Base-by-base conservation (phyloP, 345 rosid genomes). In the Brassica rapa region DNA sequence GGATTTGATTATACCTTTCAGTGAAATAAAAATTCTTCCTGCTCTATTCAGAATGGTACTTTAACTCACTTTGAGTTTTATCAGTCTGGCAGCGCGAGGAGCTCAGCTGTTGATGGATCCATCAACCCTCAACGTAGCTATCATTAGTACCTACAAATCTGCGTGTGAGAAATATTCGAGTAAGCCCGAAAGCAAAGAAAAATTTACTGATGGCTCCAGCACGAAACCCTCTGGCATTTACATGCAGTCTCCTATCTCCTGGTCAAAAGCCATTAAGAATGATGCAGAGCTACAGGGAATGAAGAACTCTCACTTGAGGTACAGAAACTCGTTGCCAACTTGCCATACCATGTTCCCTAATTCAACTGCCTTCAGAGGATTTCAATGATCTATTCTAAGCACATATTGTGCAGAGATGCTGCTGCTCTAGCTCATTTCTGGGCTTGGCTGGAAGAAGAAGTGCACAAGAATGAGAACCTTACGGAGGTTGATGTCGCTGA, bases 401-500 rank as follows among this genome's bases (percentile, higher is more conserved):
- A 5, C 6, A 24, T 24, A 7, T 29, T 76, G 43, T 82, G 82
- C 89, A 94, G 97, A 82, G 98, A 94, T 87, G 98, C 98, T 69
- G 94, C 95, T 79, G 98, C 98, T 68, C 76, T 94, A 53, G 90
- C 93, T 75, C 90, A 88, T 67, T 92, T 94, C 82, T 92, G 98
- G 98, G 86, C 74, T 66, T 94, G 98, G 98, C 79, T 94, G 77
- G 98, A 94, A 81, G 88, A 87, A 63, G 95, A 92, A 86, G 85
- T 94, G 76, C 81, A 61, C 23, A 87, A 84, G 59, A 87, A 79
- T 80, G 85, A 73, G 21, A 88, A 84, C 77, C 82, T 91, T 63
- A 92, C 98, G 11, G 98, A 94, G 82, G 97, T 94, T 23, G 96
- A 92, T 70, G 96, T 89, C 77, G 91, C 95, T 2, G 85, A 92